A percentile compares a stretch with the other conserved stretches of the same genome.
These are phyloP conservation scores for Pterulicium gracile DNA, from an alignment of 1,284 basidiomycete genomes.

Conservation along the genomic window DNA sequence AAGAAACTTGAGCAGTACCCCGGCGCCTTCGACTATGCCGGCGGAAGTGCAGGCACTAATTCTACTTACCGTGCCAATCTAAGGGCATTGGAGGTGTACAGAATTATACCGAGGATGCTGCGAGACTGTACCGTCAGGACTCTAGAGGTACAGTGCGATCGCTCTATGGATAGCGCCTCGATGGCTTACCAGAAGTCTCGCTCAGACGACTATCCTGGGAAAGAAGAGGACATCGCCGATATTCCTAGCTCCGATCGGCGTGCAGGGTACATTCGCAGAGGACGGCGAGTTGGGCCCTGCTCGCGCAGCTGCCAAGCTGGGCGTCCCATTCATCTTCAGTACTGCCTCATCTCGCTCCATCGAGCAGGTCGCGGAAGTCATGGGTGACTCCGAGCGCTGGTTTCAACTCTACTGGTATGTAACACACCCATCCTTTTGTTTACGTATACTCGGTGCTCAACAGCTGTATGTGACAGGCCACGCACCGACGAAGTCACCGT, in stretches of 20 bases:
- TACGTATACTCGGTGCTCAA: neutral
- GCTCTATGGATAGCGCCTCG: too few species aligned
- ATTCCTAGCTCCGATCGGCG: slow-evolving; percentile 65
- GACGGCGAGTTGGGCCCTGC: slow-evolving; percentile 66
- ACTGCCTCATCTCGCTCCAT: slow-evolving; percentile 61
- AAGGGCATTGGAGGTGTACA: slow-evolving; percentile 45
- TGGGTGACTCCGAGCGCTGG: slow-evolving; percentile 55
- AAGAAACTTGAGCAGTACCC: slow-evolving; percentile 28
- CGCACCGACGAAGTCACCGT: slow-evolving; percentile 47
- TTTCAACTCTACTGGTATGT: slow-evolving; percentile 72
- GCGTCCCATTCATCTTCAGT: slow-evolving; percentile 63
- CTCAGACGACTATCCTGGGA: slow-evolving; percentile 62
- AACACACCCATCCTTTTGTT: neutral
- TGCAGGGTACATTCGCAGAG: slow-evolving; percentile 57
- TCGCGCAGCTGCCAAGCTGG: slow-evolving; percentile 49
- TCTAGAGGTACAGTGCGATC: slow-evolving; percentile 43
- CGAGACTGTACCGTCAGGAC: slow-evolving; percentile 53
- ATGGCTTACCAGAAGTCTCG: neutral
- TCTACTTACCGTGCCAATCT: slow-evolving; percentile 48
- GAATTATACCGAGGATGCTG: slow-evolving; percentile 69
- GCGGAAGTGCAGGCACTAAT: slow-evolving; percentile 49
- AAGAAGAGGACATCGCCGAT: slow-evolving; percentile 53
- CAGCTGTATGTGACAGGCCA: slow-evolving; percentile 30
- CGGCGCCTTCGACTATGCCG: slow-evolving; percentile 48
- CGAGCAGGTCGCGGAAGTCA: slow-evolving; percentile 62